Conservation (phyloP, 176 grass and related monocot species). For the Phyllostachys edulis region DNA sequence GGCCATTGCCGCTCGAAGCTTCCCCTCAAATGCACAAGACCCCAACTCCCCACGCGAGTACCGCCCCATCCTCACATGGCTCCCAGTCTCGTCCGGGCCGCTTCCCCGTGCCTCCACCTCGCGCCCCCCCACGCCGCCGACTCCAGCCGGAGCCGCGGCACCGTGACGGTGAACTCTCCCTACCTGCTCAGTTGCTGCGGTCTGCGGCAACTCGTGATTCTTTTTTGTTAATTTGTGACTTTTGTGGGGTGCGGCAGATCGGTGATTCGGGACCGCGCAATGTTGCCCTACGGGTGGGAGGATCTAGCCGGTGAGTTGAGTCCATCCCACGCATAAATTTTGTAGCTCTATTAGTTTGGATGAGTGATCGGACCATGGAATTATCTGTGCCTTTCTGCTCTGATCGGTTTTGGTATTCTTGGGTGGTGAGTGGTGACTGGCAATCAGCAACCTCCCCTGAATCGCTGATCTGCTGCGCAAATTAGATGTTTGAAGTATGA, state of each 20-base stretch:
- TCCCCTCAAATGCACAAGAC: constrained; percentile 45
- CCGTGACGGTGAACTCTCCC: constrained; percentile 30
- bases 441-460: not conserved
- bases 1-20: constrained; percentile 49
- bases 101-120: constrained; percentile 30
- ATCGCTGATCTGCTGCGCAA: not conserved
- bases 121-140: constrained; percentile 1
- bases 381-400: not conserved
- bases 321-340: not conserved
- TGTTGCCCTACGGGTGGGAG: constrained; percentile 24
- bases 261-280: constrained; percentile 23
- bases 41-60: too few relatives aligned
- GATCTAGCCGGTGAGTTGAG: constrained; percentile 47
- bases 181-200: not conserved
- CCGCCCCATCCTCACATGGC: constrained; percentile 13
- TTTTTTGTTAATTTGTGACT: not conserved
- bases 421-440: too few relatives aligned
- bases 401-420: not conserved
- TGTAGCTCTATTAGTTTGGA: not conserved
- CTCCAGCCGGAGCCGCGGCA: constrained; percentile 21
- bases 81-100: constrained; percentile 47
- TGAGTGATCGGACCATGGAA: not conserved
- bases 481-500: not conserved
- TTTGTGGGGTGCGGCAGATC: constrained; percentile 32
- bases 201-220: not conserved